Evolutionary conservation across 768 basidiomycete species (phyloP), one percentile per base, ranked within the genome.

Genomic region (Hypsizygus marmoreus): DNA sequence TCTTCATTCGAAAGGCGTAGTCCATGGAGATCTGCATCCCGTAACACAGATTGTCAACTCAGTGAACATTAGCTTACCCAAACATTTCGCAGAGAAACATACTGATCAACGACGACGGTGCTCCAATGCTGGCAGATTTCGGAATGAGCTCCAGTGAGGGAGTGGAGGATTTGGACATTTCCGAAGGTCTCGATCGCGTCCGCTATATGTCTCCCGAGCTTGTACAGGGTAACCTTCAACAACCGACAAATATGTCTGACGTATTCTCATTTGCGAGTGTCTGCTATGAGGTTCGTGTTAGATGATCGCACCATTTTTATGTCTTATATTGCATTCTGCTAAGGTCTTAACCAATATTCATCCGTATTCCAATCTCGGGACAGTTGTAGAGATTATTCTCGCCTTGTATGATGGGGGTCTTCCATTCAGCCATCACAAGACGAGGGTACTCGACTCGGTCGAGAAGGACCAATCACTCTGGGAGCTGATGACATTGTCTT

Each of bases 111-210:
- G 29, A 41, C n/a, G 14, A 29, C 16, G 40, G 45, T 14, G 14
- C 5, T 11, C 13, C 53, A 12, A 16, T 37, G 8, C 7, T 54
- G 8, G 24, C 48, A 9, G 48, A 54, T 29, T 54, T 50, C 25
- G 48, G 53, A 3, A 6, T 52, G 22, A 23, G 23, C 11, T n/a
- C 19, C 19, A 32, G 24, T 6, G 19, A n/a, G 9, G 9, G 17
- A 13, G 38, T 13, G 2, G 24, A 13, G 17, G 38, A 40, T 17
- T n/a, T 40, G 38, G 25, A 40, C 23, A 17, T 29, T 8, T 16
- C 12, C 16, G 40, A 30, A 20, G 6, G 29, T 29, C 22, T 37
- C 14, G 10, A 19, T 2, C 33, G 30, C 16, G 19, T 23, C 8
- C 19, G 40, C 13, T 48, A 36, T 14, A 40, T 42, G 38, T 40